phyloP scores from a whole-genome alignment of 805 yeast species.

The Candida bentonensis region DNA sequence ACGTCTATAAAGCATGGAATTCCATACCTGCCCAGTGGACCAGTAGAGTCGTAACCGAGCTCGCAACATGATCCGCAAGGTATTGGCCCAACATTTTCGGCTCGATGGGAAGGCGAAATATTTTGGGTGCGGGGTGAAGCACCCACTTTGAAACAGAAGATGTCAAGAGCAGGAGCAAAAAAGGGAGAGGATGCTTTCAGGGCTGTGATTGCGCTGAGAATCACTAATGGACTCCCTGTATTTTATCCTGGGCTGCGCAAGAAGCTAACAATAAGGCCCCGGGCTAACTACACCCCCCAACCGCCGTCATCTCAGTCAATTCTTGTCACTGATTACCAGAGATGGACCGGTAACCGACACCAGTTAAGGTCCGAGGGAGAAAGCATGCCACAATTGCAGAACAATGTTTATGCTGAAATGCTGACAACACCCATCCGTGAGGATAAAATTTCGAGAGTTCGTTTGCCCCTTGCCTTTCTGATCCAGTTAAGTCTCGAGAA shows the following conservation, averaged over 20 bases:
- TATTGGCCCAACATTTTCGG: too few species aligned
- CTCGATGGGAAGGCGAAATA: too few species aligned
- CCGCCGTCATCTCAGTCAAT: conserved; percentile 10
- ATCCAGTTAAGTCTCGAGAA: not conserved
- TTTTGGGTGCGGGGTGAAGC: too few species aligned
- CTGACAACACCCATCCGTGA: not conserved
- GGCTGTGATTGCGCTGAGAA: too few species aligned
- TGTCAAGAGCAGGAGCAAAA: too few species aligned
- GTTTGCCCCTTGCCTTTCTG: not conserved
- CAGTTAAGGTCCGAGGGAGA: conserved; percentile 2
- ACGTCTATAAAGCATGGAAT: too few species aligned
- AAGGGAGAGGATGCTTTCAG: too few species aligned
- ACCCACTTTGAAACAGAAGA: too few species aligned
- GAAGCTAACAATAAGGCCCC: not conserved
- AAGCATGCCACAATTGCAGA: conserved; percentile 2
- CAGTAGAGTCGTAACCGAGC: too few species aligned
- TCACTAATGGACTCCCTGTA: not conserved
- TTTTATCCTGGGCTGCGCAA: not conserved
- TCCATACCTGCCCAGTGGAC: too few species aligned
- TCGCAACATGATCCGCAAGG: too few species aligned
- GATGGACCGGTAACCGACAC: conserved; percentile 23
- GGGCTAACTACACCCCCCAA: not conserved
- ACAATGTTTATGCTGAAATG: conserved; percentile 2
- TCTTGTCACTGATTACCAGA: conserved; percentile 19
- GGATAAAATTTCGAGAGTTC: not conserved